Conservation (phyloP, 2,329 filamentous ascomycete genomes). For the Diplodia sapinea region DNA sequence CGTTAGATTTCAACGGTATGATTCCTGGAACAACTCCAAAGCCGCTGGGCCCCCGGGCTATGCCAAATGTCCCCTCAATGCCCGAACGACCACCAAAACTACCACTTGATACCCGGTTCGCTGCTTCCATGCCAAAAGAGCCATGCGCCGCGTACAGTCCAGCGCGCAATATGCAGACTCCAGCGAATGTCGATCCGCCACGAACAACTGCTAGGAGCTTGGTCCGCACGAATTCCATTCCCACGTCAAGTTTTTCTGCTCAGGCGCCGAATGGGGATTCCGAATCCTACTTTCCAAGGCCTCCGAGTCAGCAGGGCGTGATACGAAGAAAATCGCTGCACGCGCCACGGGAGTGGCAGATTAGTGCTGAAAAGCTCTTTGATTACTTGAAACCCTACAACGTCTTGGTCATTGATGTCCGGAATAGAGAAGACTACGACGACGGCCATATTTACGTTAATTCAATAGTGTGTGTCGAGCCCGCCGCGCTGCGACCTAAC, state of each 20-base stretch:
- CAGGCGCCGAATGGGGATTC: conserved; percentile 47
- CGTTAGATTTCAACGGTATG: conserved; percentile 43
- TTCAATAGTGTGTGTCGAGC: conserved; percentile 88
- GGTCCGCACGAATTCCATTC: conserved; percentile 64
- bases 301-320: conserved; percentile 11
- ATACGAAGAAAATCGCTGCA: conserved; percentile 53
- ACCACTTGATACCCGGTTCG: conserved; percentile 57
- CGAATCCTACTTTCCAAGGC: conserved; percentile 52
- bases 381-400: conserved; percentile 70
- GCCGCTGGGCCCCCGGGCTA: conserved; percentile 38
- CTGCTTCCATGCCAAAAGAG: conserved; percentile 68
- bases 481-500: conserved; percentile 72
- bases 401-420: conserved; percentile 84
- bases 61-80: conserved; percentile 51
- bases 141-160: conserved; percentile 80
- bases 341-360: conserved; percentile 62
- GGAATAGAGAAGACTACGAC: conserved; percentile 79
- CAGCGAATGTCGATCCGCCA: conserved; percentile 68
- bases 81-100: conserved; percentile 52
- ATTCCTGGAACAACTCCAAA: conserved; percentile 33
- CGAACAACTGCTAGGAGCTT: conserved; percentile 68
- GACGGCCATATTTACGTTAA: conserved; percentile 86
- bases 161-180: conserved; percentile 72
- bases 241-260: conserved; percentile 46
- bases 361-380: conserved; percentile 73